Base-by-base conservation (phyloP, 345 rosid species). In the Populus nigra region DNA sequence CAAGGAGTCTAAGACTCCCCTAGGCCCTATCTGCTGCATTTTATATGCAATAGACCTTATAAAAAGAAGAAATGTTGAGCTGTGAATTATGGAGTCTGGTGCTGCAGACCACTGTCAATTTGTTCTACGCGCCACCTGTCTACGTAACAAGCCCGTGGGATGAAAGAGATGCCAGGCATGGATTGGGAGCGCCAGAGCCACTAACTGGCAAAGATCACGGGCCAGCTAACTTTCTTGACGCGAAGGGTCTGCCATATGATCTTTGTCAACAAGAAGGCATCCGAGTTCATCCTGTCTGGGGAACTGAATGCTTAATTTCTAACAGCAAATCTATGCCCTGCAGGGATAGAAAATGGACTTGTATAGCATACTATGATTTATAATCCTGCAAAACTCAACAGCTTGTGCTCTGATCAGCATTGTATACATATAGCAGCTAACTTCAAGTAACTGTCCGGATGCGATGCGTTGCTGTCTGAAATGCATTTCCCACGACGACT, bases 221-320 rank as follows among this genome's bases (percentile, higher is more conserved):
- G 5, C 43, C 79, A 23, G 85, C 53, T 53, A 84, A 76, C 77
- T 87, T 90, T 79, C 90, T 84, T 6, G 91, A 86, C 59, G 88
- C 75, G 82, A 88, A 73, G 87, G 91, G 79, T 85, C 91, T 61
- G 84, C 91, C 91, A 87, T 90, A 70, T 88, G 87, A 63, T 84
- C 91, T 5, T 84, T 88, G 45, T 90, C 89, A 41, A 87, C 91
- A n/a, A 85, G 76, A 49, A 88, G 88, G 74, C 84, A 84, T 82
- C 88, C 90, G 67, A 88, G 87, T 73, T 88, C 90, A 76, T 90
- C 91, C 78, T 22, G 88, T 87, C 91, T 84, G 77, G 36, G 72
- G 67, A 67, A 20, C 76, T 72, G 41, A 75, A 55, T 10, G 50
- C 50, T 33, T 36, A 4, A 4, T 66, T 69, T 25, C 22, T 31